These are phyloP conservation scores for Phlebopus sp. DNA, from an alignment of 1,284 basidiomycete species.

Conservation along the genomic window DNA sequence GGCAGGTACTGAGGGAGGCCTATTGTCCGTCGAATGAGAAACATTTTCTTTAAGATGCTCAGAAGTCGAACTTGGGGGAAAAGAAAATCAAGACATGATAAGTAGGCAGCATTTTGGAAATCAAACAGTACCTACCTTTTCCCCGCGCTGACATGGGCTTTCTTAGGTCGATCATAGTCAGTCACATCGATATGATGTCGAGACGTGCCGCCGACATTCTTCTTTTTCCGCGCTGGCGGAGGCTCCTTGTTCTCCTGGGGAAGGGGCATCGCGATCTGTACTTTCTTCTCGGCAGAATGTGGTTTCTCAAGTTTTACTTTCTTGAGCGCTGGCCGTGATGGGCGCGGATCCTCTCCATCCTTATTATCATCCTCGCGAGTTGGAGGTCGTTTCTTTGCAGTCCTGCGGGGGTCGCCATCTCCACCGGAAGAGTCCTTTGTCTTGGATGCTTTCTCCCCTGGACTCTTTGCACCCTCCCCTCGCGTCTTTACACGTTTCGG, in stretches of 20 bases:
- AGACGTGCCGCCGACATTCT: neutral
- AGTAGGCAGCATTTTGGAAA: too few relatives aligned
- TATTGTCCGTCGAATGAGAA: neutral
- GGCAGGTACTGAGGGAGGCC: neutral
- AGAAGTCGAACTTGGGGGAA: slow-evolving; percentile 13
- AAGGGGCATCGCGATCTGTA: neutral
- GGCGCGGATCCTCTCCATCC: neutral
- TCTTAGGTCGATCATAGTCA: slow-evolving; percentile 21
- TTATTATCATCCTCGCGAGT: slow-evolving; percentile 4
- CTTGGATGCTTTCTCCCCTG: neutral
- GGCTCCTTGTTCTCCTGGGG: slow-evolving; percentile 15
- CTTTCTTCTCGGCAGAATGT: neutral
- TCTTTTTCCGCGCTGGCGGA: slow-evolving; percentile 1
- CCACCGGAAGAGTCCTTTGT: neutral
- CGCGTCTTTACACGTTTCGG: neutral
- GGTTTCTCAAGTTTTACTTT: slow-evolving; percentile 13
- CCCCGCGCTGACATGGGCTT: slow-evolving; percentile 18
- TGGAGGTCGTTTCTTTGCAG: slow-evolving; percentile 6
- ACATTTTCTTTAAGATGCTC: slow-evolving; percentile 27
- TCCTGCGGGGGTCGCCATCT: too few relatives aligned
- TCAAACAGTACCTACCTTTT: slow-evolving; percentile 13
- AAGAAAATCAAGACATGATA: neutral
- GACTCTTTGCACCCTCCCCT: neutral
- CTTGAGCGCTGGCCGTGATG: slow-evolving; percentile 7
- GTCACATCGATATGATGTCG: slow-evolving; percentile 6